These are phyloP conservation scores for Microascus cirrosus DNA, from an alignment of 2,329 filamentous ascomycete genomes.

Conservation along the genomic window DNA sequence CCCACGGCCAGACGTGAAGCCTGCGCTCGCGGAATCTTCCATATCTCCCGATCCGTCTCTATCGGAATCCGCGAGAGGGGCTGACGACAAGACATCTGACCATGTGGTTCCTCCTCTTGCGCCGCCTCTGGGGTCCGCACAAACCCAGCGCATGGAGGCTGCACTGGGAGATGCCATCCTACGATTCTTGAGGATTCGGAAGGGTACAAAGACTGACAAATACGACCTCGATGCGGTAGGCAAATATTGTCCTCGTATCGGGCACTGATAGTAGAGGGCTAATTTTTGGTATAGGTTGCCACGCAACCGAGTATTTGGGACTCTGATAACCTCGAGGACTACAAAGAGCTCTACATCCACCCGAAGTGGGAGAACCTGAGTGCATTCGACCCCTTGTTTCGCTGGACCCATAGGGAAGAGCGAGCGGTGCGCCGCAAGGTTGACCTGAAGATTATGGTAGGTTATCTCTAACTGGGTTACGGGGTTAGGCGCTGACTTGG, in stretches of 20 bases:
- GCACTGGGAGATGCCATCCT: conserved; percentile 19
- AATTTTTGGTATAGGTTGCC: conserved; percentile 14
- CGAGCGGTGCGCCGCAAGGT: conserved; percentile 19
- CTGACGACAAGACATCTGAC: not conserved
- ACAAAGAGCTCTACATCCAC: conserved; percentile 21
- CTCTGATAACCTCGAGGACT: conserved; percentile 20
- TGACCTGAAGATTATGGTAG: conserved; percentile 21
- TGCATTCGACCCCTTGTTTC: conserved; percentile 20
- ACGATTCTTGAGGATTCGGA: conserved; percentile 19
- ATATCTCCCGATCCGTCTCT: not conserved
- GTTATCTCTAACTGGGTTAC: not conserved
- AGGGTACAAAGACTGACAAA: conserved; percentile 13
- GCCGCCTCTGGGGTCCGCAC: conserved; percentile 14
- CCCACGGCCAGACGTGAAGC: not conserved
- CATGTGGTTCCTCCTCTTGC: not conserved
- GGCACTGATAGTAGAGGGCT: conserved; percentile 3
- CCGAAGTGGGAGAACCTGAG: conserved; percentile 22
- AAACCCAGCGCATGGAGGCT: conserved; percentile 17
- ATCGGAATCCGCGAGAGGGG: not conserved
- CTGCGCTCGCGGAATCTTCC: not conserved
- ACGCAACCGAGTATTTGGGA: conserved; percentile 25
- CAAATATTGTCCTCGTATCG: not conserved
- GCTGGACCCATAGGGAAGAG: conserved; percentile 23
- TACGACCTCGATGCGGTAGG: conserved; percentile 18
- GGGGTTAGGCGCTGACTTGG: not conserved